Percentiles rank a stretch among this genome's conserved stretches.
Evolutionary conservation across 139 green algal genomes (phyloP).

Genomic region (Chlorella ohadii): DNA sequence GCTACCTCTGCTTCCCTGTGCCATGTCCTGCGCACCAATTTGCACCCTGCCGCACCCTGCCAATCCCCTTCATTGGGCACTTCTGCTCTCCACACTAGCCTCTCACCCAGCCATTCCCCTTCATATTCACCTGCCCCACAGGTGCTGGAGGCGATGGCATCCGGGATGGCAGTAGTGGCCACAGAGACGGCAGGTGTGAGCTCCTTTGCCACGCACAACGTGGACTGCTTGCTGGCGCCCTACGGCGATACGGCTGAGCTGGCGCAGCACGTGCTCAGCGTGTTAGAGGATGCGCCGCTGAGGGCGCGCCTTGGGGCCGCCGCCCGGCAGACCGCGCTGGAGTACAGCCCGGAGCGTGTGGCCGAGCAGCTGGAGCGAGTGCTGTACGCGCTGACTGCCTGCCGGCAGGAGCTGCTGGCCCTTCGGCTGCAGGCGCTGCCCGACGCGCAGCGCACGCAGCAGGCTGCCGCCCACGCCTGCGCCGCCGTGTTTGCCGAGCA

Average conservation of each 20-base stretch:
- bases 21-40: too few relatives aligned
- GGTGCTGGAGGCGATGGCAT: conserved; percentile 75
- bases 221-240: conserved; percentile 68
- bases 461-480: conserved; percentile 4
- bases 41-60: too few relatives aligned
- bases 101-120: neutral
- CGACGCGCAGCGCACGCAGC: conserved; percentile 45
- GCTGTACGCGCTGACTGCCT: conserved; percentile 69
- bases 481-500: conserved; percentile 3
- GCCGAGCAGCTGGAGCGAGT: conserved; percentile 60
- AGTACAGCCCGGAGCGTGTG: neutral
- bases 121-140: neutral
- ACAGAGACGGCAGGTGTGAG: conserved; percentile 64
- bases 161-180: conserved; percentile 65
- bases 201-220: conserved; percentile 59
- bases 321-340: conserved; percentile 7
- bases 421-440: conserved; percentile 45
- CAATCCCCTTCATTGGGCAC: too few relatives aligned
- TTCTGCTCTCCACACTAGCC: neutral
- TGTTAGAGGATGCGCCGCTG: conserved; percentile 16
- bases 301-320: conserved; percentile 3
- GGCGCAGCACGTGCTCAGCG: conserved; percentile 21
- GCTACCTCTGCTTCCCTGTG: neutral
- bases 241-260: conserved; percentile 7
- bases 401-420: conserved; percentile 56